Conservation (phyloP, 1,139 yeast genomes). For the Hyphopichia burtonii region DNA sequence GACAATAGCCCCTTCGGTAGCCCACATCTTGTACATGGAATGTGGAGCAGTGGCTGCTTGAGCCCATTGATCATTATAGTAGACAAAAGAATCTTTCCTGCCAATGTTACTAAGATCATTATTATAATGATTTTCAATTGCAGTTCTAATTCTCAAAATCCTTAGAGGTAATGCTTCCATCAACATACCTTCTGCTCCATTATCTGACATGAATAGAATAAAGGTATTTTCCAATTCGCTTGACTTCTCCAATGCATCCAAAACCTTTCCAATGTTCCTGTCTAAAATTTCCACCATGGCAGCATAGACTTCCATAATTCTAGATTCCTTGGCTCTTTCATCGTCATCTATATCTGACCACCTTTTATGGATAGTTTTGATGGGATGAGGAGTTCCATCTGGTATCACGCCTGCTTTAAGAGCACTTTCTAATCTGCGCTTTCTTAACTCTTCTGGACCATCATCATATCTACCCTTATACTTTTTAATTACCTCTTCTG, state of each 20-base stretch:
- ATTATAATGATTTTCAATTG: conserved; percentile 35
- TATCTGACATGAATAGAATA: conserved; percentile 57
- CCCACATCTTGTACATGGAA: conserved; percentile 51
- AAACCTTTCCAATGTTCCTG: conserved; percentile 45
- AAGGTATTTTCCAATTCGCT: conserved; percentile 53
- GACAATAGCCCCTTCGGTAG: conserved; percentile 56
- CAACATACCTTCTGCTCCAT: conserved; percentile 61
- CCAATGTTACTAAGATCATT: conserved; percentile 51
- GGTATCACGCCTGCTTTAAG: conserved; percentile 44
- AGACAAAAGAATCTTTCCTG: conserved; percentile 44
- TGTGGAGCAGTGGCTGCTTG: conserved; percentile 64
- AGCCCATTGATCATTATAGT: conserved; percentile 62
- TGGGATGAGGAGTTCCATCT: conserved; percentile 45
- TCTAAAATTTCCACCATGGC: conserved; percentile 62
- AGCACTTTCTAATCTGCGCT: conserved; percentile 37
- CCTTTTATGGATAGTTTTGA: conserved; percentile 35
- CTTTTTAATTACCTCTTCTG: conserved; percentile 42
- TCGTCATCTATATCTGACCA: conserved; percentile 42
- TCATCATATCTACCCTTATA: conserved; percentile 49
- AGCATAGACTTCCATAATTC: conserved; percentile 56
- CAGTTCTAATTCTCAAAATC: conserved; percentile 22
- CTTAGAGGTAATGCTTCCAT: conserved; percentile 52
- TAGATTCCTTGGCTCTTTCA: conserved; percentile 34
- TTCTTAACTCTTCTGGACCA: conserved; percentile 48
- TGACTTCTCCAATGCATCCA: conserved; percentile 34